Evolutionary conservation across 2,329 filamentous ascomycete species (phyloP).

Genomic region (Chrysosporium keratinophilum): DNA sequence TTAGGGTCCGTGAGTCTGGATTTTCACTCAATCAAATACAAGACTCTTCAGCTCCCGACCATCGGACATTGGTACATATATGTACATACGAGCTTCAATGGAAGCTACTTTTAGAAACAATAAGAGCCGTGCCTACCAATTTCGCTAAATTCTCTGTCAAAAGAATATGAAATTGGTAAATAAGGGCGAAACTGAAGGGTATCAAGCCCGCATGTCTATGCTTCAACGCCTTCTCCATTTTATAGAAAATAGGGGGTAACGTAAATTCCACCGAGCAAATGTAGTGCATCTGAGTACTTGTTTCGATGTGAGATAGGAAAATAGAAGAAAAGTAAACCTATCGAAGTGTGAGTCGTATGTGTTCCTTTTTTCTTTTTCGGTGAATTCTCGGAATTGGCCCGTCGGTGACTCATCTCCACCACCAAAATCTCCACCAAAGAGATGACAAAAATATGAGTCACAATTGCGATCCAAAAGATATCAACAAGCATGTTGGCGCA

Average conservation of each 20-base stretch:
- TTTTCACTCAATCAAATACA: too few relatives aligned
- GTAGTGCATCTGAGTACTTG: too few relatives aligned
- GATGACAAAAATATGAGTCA: not conserved
- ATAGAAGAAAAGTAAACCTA: not conserved
- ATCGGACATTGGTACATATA: too few relatives aligned
- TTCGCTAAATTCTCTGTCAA: too few relatives aligned
- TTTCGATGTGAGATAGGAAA: not conserved
- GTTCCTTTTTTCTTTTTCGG: slow-evolving; percentile 1
- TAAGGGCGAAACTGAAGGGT: too few relatives aligned
- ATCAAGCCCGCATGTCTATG: not conserved
- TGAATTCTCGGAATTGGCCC: not conserved
- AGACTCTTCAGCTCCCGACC: too few relatives aligned
- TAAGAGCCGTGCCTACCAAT: too few relatives aligned
- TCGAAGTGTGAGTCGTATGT: not conserved
- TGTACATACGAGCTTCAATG: too few relatives aligned
- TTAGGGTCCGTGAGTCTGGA: too few relatives aligned
- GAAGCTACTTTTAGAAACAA: too few relatives aligned
- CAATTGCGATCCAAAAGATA: not conserved
- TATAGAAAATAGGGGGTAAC: not conserved
- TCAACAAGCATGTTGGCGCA: slow-evolving; percentile 24
- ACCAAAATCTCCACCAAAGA: not conserved
- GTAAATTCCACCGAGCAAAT: not conserved
- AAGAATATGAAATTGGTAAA: too few relatives aligned
- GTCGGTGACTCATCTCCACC: slow-evolving; percentile 1
- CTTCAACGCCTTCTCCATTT: not conserved